Conservation (phyloP, 1,139 yeast species). For the Pichia sp. region DNA sequence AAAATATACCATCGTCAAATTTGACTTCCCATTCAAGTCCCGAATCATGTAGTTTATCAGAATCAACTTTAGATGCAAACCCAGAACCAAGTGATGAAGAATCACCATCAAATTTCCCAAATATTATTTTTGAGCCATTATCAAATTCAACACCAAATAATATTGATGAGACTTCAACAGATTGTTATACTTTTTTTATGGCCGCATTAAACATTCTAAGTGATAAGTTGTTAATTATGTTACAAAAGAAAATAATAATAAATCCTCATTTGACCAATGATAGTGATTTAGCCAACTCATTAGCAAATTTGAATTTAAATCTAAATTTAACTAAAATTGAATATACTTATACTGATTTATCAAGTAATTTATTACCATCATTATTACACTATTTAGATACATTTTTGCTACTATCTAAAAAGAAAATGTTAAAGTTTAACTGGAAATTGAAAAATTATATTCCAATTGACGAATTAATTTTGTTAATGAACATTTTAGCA, state of each 20-base stretch:
- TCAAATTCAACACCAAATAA: not conserved
- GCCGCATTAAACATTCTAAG: conserved; percentile 46
- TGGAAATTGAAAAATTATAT: conserved; percentile 57
- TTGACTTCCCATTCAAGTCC: not conserved
- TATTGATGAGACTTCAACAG: conserved; percentile 1
- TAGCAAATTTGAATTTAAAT: conserved; percentile 34
- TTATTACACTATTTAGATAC: conserved; percentile 53
- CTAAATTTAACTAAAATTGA: conserved; percentile 28
- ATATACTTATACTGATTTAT: conserved; percentile 44
- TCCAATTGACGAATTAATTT: conserved; percentile 54
- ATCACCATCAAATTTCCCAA: not conserved
- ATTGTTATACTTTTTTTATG: conserved; percentile 41
- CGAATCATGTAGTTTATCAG: too few relatives aligned
- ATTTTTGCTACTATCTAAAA: conserved; percentile 40
- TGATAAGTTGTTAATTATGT: conserved; percentile 48
- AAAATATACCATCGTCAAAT: conserved; percentile 11
- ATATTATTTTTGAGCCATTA: not conserved
- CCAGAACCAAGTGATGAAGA: not conserved
- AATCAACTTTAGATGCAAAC: not conserved
- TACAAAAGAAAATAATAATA: conserved; percentile 46
- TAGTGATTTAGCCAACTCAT: conserved; percentile 24
- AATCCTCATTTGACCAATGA: conserved; percentile 16
- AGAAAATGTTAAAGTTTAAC: conserved; percentile 35
- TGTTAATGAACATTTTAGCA: conserved; percentile 46
- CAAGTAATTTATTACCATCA: conserved; percentile 49